Percentiles rank a stretch among this genome's conserved stretches.
These are phyloP conservation scores for Solanum chaucha DNA, from an alignment of 257 asterid genomes.

Conservation along the genomic window DNA sequence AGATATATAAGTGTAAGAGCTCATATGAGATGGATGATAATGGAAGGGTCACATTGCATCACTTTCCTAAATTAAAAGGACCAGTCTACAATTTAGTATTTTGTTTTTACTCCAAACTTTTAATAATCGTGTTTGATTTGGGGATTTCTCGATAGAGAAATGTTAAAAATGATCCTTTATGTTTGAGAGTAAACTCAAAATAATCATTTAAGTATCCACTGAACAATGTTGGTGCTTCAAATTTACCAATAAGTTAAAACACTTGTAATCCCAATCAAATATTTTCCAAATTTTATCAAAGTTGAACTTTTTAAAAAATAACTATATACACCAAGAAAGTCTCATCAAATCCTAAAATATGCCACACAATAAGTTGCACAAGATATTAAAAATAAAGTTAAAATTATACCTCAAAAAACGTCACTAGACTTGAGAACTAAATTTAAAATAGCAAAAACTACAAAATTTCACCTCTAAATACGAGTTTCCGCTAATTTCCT, in stretches of 20 bases:
- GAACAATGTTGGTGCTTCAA: too few relatives aligned
- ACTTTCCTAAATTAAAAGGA: too few relatives aligned
- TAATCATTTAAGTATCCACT: too few relatives aligned
- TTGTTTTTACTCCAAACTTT: fast-evolving
- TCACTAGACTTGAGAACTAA: background rate
- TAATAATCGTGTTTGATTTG: fast-evolving
- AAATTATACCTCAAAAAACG: background rate
- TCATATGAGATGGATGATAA: too few relatives aligned
- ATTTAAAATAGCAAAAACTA: background rate
- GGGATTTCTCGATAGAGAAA: fast-evolving
- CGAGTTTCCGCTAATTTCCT: background rate
- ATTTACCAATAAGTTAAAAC: background rate
- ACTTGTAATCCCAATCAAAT: background rate
- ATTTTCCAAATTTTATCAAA: background rate
- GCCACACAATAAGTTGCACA: too few relatives aligned
- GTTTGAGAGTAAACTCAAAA: too few relatives aligned
- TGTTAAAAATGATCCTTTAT: too few relatives aligned
- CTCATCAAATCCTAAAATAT: background rate
- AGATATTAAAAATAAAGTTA: too few relatives aligned
- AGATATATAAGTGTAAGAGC: too few relatives aligned
- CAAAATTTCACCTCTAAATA: background rate
- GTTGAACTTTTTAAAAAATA: too few relatives aligned
- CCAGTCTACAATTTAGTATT: too few relatives aligned
- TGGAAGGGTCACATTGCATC: too few relatives aligned
- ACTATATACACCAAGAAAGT: background rate